Evolutionary conservation across 2,329 filamentous ascomycete species (phyloP).

Genomic region (Pestalotiopsis sp.): DNA sequence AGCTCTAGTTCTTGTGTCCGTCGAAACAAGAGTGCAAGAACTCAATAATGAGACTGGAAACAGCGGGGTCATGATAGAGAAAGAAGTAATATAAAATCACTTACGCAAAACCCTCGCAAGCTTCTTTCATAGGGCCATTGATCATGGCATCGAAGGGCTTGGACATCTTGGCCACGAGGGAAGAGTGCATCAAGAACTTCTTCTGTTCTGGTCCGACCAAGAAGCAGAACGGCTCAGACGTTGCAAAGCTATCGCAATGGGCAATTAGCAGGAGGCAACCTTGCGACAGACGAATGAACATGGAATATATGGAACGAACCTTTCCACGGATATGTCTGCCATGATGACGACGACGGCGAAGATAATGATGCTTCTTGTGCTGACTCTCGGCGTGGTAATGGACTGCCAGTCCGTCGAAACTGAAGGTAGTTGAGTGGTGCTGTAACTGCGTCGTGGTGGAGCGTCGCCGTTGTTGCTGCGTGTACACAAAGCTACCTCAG

Average conservation of each 20-base stretch:
- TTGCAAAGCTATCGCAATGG: slow-evolving; percentile 33
- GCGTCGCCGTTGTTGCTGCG: too few species aligned
- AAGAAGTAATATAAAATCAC: neutral
- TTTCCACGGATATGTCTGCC: too few species aligned
- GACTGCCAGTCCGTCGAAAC: too few species aligned
- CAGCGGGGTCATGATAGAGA: neutral
- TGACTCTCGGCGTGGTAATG: too few species aligned
- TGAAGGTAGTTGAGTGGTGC: too few species aligned
- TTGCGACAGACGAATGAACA: neutral
- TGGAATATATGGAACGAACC: neutral
- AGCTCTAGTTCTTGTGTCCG: too few species aligned
- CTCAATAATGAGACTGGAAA: neutral
- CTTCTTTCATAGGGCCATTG: slow-evolving; percentile 46
- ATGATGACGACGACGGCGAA: too few species aligned
- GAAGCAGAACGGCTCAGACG: slow-evolving; percentile 45
- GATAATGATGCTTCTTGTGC: too few species aligned
- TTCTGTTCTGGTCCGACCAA: slow-evolving; percentile 46
- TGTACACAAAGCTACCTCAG: too few species aligned
- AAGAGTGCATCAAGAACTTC: slow-evolving; percentile 47
- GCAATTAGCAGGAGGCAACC: neutral
- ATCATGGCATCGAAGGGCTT: slow-evolving; percentile 44
- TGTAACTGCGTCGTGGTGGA: too few species aligned
- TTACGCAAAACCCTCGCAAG: slow-evolving; percentile 35
- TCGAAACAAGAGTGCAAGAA: too few species aligned
- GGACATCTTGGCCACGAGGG: slow-evolving; percentile 44